Evolutionary conservation across 306 rosid genomes (phyloP).

Genomic region (Prunus padus): DNA sequence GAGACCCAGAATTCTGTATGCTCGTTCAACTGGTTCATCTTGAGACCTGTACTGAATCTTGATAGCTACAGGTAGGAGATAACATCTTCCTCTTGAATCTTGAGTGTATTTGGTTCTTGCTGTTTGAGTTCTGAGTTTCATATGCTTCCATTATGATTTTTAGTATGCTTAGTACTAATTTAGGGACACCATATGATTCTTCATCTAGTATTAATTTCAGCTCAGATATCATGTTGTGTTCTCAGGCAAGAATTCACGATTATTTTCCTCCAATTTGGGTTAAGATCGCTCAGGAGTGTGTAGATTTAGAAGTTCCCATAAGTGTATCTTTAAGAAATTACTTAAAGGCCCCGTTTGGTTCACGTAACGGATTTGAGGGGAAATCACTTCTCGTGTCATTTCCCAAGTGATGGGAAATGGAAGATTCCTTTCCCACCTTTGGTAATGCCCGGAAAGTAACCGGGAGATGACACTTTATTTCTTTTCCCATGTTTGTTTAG

Average conservation of each 20-base stretch:
- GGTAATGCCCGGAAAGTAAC: too few relatives aligned
- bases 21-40: not conserved
- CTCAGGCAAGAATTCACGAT: not conserved
- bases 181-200: not conserved
- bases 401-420: too few relatives aligned
- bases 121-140: conserved; percentile 14
- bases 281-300: not conserved
- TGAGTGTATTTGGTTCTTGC: conserved; percentile 10
- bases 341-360: too few relatives aligned
- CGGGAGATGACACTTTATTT: too few relatives aligned
- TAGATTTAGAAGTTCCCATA: not conserved
- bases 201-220: not conserved
- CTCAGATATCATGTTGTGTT: not conserved
- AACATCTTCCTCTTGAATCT: not conserved
- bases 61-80: not conserved
- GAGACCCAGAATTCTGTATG: not conserved
- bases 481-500: too few relatives aligned
- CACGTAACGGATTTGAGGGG: too few relatives aligned
- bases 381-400: too few relatives aligned
- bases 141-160: conserved; percentile 7
- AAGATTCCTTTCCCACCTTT: too few relatives aligned
- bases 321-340: not conserved
- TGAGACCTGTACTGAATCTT: not conserved
- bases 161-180: not conserved
- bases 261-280: not conserved